Base-by-base conservation (phyloP, 306 rosid genomes). In the Trifolium subterraneum region DNA sequence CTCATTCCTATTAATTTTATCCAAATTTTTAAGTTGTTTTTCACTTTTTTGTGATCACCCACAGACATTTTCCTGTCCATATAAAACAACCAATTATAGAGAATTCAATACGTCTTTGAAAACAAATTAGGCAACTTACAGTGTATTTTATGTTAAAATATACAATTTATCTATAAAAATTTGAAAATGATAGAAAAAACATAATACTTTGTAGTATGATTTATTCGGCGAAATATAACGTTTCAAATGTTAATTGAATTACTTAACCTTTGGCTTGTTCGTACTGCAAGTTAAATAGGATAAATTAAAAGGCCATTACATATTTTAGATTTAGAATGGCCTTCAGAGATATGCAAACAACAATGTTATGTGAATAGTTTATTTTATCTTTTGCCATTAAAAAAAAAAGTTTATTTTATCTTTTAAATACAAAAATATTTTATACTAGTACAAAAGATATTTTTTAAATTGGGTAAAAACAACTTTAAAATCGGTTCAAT, bases 141-240 rank as follows among this genome's bases (percentile, higher is more conserved):
- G 10, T 23, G 9, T 59, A 29, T 60, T 27, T 29, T 27, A 14
- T 60, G 1, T 14, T 59, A 59, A 59, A 33, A 9, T 22, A 33
- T 15, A 33, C 0, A 61, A 1, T 61, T 33, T 29, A 31, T 33
- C 23, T n/a, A 15, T 6, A n/a, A 15, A 64, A 6, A 33, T n/a
- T 14, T 44, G 71, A 66, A 65, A 65, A 67, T 23, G 72, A 67
- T 44, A 42, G 72, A 67, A 23, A 44, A 15, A 23, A n/a, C 39
- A 7, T 16, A 25, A 27, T n/a, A n/a, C n/a, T 29, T 15, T 27
- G 16, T 50, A 27, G 44, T 47, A 68, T 22, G 25, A 45, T 23
- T 3, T 67, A 44, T 4, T 15, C 1, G 11, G 22, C 10, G 20
- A 47, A 47, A 8, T 48, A 6, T 29, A 50, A 68, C 59, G 60